A percentile compares a stretch with the other conserved stretches of the same genome.
Evolutionary conservation across 2,329 filamentous ascomycete species (phyloP).

Genomic region (Colletotrichum eleusines): DNA sequence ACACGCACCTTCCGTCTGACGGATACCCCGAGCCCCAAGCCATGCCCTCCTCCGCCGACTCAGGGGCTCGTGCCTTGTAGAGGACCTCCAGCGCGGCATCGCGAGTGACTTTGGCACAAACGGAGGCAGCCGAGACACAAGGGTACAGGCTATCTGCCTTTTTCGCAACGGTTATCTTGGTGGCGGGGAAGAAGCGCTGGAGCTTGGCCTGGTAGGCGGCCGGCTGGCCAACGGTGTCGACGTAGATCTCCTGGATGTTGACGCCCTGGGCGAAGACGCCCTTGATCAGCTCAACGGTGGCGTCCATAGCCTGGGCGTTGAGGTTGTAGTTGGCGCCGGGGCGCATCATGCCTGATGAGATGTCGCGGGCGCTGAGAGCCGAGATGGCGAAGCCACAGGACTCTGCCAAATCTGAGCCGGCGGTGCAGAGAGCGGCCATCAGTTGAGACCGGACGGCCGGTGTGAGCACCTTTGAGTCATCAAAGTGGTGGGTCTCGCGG

Average conservation of each 20-base stretch:
- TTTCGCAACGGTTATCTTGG: constrained; percentile 81
- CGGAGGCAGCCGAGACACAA: constrained; percentile 91
- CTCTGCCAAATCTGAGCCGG: constrained; percentile 60
- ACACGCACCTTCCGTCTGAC: constrained; percentile 82
- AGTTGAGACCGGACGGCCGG: constrained; percentile 81
- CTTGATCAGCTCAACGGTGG: constrained; percentile 85
- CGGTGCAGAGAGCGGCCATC: constrained; percentile 76
- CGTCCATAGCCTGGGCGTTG: constrained; percentile 95
- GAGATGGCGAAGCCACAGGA: constrained; percentile 86
- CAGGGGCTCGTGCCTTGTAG: constrained; percentile 63
- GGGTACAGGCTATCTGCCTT: constrained; percentile 96
- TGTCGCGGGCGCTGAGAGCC: constrained; percentile 85
- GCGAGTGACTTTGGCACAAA: constrained; percentile 95
- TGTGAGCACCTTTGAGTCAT: constrained; percentile 94
- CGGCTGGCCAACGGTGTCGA: constrained; percentile 92
- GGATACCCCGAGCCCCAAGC: constrained; percentile 95
- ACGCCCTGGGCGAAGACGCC: constrained; percentile 82
- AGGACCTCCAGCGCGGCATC: constrained; percentile 89
- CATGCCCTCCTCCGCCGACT: constrained; percentile 55
- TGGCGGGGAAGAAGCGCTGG: constrained; percentile 84
- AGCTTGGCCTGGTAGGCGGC: constrained; percentile 86
- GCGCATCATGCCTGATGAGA: constrained; percentile 81
- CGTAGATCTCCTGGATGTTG: constrained; percentile 89
- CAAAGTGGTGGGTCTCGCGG: constrained; percentile 84
- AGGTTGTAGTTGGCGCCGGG: constrained; percentile 81